Evolutionary conservation across 768 basidiomycete genomes (phyloP).

Genomic region (Boletellus sp.): DNA sequence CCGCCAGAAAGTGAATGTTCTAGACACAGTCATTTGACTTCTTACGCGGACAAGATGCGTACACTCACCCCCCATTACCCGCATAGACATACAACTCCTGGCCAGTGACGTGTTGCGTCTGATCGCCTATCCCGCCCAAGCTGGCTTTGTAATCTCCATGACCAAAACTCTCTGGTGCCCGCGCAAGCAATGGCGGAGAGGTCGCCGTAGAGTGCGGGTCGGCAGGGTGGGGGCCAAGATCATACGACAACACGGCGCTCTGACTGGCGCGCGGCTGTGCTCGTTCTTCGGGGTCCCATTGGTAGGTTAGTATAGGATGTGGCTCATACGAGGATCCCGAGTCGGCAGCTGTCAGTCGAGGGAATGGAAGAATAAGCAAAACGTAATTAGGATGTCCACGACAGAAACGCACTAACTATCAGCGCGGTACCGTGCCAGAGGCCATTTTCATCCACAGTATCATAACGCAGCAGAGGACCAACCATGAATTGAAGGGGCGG

Average conservation of each 20-base stretch:
- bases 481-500: slow-evolving; percentile 90
- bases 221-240: slow-evolving; percentile 70
- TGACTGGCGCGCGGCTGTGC: slow-evolving; percentile 12
- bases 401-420: slow-evolving; percentile 75
- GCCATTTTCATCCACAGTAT: slow-evolving; percentile 74
- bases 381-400: background rate
- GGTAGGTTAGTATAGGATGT: slow-evolving; percentile 61
- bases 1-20: slow-evolving; percentile 92
- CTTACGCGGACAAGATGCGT: background rate
- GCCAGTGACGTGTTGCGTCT: slow-evolving; percentile 46
- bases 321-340: slow-evolving; percentile 76
- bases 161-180: slow-evolving; percentile 1
- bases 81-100: slow-evolving; percentile 72
- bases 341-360: slow-evolving; percentile 55
- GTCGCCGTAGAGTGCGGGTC: slow-evolving; percentile 58
- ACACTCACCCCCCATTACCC: slow-evolving; percentile 50
- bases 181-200: slow-evolving; percentile 20
- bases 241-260: slow-evolving; percentile 38
- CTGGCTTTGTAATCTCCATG: slow-evolving; percentile 19
- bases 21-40: slow-evolving; percentile 26
- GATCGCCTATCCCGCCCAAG: slow-evolving; percentile 22
- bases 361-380: background rate
- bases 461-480: slow-evolving; percentile 85
- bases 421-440: slow-evolving; percentile 88
- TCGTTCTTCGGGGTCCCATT: slow-evolving; percentile 63